Evolutionary conservation across 345 rosid genomes (phyloP), one percentile per base, ranked within the genome.

Genomic region (Populus nigra): DNA sequence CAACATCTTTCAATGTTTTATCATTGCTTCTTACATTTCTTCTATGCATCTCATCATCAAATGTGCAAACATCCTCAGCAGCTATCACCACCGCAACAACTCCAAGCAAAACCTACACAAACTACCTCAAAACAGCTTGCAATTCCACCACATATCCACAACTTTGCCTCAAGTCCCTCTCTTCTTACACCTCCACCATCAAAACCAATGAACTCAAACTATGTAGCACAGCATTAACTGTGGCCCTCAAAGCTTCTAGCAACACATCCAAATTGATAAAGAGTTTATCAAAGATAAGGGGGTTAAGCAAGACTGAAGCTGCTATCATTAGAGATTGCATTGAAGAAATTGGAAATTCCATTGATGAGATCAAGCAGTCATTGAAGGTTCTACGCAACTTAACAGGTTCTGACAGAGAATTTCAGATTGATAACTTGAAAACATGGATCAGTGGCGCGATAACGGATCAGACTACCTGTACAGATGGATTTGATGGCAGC

Each of bases 381-480:
- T 15, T 85, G 73, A 65, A 65, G 23, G 85, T 72, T 68, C 63
- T 91, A 88, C 79, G 68, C 8, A 47, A 13, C 15, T 12, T 85
- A 18, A 47, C 53, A 7, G 78, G 82, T 47, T 41, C 66, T 0
- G 20, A 11, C 49, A 4, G 35, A 9, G 75, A 77, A 75, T 80
- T 82, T 63, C 89, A 86, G 47, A 70, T 90, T 59, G 74, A 71
- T 8, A 84, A 88, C 66, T 78, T 88, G 12, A 78, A 85, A 87
- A 91, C 92, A 0, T 94, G 92, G 91, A 79, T 87, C 10, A 91
- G 97, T 80, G 86, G 91, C 0, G 93, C 94, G 6, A 77, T 91
- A 55, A 92, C 98, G 0, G 86, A 91, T 62, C 91, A 91, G 71
- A 79, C 74, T 17, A 89, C 96, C 13, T 92, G 97, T 79, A 86